Conservation (phyloP, 257 asterid species). For the Penstemon barbatus region DNA sequence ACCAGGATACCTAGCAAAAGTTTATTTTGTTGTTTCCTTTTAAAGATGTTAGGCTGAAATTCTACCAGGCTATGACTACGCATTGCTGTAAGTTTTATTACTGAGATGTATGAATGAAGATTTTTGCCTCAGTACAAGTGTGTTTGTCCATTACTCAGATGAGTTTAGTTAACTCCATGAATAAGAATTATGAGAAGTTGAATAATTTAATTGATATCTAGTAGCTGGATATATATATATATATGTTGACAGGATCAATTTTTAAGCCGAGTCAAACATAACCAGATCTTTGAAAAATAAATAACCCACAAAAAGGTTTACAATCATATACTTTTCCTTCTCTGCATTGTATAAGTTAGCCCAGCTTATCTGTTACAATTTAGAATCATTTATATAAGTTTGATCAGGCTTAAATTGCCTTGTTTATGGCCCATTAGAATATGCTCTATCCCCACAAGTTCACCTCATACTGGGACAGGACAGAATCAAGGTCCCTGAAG, state of each 20-base stretch:
- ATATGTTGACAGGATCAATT: not conserved
- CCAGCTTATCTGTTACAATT: not conserved
- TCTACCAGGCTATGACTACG: not conserved
- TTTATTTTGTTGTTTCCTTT: not conserved
- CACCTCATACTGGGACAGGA: constrained; percentile 2
- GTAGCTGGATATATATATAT: not conserved
- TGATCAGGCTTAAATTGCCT: constrained; percentile 19
- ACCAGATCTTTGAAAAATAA: constrained; percentile 1
- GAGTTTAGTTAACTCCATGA: not conserved
- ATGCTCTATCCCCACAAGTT: not conserved
- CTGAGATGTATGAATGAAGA: not conserved
- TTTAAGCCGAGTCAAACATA: not conserved
- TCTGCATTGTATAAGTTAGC: not conserved
- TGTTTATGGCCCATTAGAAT: not conserved
- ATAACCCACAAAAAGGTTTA: not conserved
- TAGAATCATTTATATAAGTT: not conserved
- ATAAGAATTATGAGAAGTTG: not conserved
- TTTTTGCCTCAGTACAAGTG: not conserved
- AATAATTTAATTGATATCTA: not conserved
- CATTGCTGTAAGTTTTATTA: not conserved
- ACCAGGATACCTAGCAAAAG: constrained; percentile 15
- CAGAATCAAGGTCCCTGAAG: not conserved
- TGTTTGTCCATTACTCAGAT: not conserved
- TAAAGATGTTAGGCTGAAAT: constrained; percentile 11
- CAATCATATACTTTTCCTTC: not conserved